Evolutionary conservation across 371 early-diverging fungal genomes (phyloP).

Genomic region (Actinomucor elegans): DNA sequence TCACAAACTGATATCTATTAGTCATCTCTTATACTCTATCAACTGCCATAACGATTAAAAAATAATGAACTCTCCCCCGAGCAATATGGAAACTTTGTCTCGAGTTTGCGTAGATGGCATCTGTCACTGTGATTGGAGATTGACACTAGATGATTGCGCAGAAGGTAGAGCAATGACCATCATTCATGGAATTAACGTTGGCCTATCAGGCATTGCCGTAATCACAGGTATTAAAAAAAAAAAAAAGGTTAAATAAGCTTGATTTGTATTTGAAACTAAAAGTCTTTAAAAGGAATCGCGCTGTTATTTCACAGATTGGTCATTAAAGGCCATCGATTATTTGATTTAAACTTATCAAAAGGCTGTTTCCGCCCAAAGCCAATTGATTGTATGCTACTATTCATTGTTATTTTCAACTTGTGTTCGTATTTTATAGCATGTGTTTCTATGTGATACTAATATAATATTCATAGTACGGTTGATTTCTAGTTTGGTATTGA

Average conservation of each 20-base stretch:
- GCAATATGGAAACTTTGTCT: slow-evolving; percentile 5
- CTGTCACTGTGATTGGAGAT: slow-evolving; percentile 31
- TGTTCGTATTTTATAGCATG: slow-evolving; percentile 14
- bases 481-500: slow-evolving; percentile 22
- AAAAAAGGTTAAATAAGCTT: no score
- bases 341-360: slow-evolving; percentile 15
- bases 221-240: no score
- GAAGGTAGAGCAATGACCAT: slow-evolving; percentile 23
- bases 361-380: slow-evolving; percentile 28
- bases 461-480: slow-evolving; percentile 16
- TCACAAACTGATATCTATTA: no score
- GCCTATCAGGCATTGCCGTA: slow-evolving; percentile 15
- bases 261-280: no score
- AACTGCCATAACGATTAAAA: background rate
- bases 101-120: slow-evolving; percentile 15
- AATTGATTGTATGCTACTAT: slow-evolving; percentile 29
- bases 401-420: slow-evolving; percentile 22
- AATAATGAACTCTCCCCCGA: background rate
- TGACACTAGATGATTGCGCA: slow-evolving; percentile 19
- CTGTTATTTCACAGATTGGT: slow-evolving; percentile 17
- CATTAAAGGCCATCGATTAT: slow-evolving; percentile 21
- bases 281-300: slow-evolving; percentile 7
- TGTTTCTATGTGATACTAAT: background rate
- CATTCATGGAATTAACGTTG: slow-evolving; percentile 26
- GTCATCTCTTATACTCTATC: no score